phyloP scores from a whole-genome alignment of 2,329 filamentous ascomycete species.

The Scedosporium apiospermum region DNA sequence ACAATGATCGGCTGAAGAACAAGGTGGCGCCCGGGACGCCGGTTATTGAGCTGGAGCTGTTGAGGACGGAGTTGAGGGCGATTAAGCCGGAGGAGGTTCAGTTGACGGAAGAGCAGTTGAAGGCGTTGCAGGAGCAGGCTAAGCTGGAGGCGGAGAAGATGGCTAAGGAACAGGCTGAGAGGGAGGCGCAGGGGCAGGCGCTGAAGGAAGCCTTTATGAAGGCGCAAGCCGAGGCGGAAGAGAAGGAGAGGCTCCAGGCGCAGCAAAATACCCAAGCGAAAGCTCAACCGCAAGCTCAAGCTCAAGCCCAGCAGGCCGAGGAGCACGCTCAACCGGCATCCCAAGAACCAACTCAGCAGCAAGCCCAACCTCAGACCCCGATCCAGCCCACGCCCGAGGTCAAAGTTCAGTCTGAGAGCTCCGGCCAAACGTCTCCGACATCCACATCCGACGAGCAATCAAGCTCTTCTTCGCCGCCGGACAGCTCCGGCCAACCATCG shows the following conservation, averaged over 20 bases:
- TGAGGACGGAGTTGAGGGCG: slow-evolving; percentile 30
- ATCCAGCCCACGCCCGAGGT: not conserved
- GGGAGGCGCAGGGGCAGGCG: not conserved
- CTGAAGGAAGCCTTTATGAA: not conserved
- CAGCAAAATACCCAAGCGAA: not conserved
- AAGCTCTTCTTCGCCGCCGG: not conserved
- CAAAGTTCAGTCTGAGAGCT: not conserved
- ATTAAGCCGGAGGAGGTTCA: slow-evolving; percentile 7
- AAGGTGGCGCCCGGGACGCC: slow-evolving; percentile 36
- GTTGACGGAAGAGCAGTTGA: slow-evolving; percentile 5
- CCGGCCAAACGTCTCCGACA: not conserved
- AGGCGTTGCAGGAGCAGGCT: not conserved
- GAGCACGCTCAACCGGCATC: not conserved
- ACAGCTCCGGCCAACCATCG: too few relatives aligned
- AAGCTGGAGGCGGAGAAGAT: not conserved
- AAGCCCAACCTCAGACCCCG: not conserved
- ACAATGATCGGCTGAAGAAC: slow-evolving; percentile 31
- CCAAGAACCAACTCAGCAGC: not conserved
- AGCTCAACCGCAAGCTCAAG: not conserved
- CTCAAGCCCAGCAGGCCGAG: not conserved
- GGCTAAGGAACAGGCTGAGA: not conserved
- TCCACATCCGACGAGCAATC: not conserved
- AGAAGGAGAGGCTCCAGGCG: not conserved
- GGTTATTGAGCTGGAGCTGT: slow-evolving; percentile 46
- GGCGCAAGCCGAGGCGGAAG: not conserved